These are phyloP conservation scores for Acanthamoeba sp. DNA, from an alignment of 208 protist species.

Conservation along the genomic window DNA sequence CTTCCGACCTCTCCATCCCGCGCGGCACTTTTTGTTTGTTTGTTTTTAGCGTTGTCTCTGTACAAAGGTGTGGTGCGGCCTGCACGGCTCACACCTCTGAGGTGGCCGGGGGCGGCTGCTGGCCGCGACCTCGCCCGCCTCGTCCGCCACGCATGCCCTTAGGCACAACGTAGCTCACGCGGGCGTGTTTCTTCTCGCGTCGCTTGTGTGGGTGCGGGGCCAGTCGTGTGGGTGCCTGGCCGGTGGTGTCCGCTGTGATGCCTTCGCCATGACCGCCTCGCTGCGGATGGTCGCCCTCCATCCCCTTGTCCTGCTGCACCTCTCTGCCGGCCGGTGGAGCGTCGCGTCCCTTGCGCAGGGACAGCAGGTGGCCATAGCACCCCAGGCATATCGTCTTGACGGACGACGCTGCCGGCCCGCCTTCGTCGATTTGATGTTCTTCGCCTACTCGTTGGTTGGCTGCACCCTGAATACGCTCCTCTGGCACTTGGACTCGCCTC, in stretches of 20 bases:
- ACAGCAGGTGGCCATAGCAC: conserved; percentile 46
- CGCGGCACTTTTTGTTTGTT: too few relatives aligned
- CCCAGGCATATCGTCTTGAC: conserved; percentile 53
- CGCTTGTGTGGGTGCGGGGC: conserved; percentile 32
- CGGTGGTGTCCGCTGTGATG: background rate
- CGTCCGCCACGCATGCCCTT: conserved; percentile 28
- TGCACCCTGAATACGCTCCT: too few relatives aligned
- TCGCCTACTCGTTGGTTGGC: background rate
- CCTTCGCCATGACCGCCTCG: background rate
- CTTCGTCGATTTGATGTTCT: background rate
- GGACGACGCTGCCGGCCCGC: background rate
- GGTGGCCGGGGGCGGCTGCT: background rate
- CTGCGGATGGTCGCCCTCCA: background rate
- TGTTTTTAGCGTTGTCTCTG: too few relatives aligned
- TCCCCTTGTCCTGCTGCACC: background rate
- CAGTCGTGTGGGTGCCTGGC: background rate
- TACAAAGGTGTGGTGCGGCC: too few relatives aligned
- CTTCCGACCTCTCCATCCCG: background rate
- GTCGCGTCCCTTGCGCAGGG: conserved; percentile 13
- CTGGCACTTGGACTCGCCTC: background rate
- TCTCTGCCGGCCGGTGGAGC: background rate
- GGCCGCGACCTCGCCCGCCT: background rate
- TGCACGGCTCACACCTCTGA: too few relatives aligned
- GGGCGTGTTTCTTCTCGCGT: conserved; percentile 55
- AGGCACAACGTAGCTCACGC: conserved; percentile 24